Base-by-base conservation (phyloP, 495 filamentous ascomycete species). In the Diplogelasinospora grovesii region DNA sequence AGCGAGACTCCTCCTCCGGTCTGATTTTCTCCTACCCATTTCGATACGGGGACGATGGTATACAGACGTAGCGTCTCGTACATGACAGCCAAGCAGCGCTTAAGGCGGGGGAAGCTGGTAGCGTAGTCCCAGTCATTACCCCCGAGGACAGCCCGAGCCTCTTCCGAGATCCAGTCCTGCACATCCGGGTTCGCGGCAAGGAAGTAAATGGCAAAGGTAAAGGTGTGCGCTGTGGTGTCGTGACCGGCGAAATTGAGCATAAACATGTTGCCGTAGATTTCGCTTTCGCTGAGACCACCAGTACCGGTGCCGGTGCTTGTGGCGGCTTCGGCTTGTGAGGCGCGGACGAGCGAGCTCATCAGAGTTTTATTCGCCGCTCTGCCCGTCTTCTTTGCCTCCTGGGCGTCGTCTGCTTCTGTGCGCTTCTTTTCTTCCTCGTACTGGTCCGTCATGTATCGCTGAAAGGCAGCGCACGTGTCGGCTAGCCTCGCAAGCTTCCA, bases 191-290 rank as follows among this genome's bases (percentile, higher is more conserved):
- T 55, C 1, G 58, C 53, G 0, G 75, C 69, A 1, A 79, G 52
- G 18, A 77, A 57, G 15, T 61, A 56, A 1, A 77, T 36, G 2
- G 73, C 63, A 45, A 68, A 74, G 0, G 67, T 63, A 21, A 78
- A 54, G 1, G 63, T 72, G 29, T 69, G 72, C 0, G 74, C 68
- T 0, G 73, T 75, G 0, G 74, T 76, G 39, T 79, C 74, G 43
- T 72, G 71, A 0, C 75, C 76, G 3, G 75, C 76, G 20, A 69
- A 61, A 21, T 60, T 76, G 45, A 77, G 73, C 3, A 70, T 56
- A 36, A 75, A 79, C 15, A 78, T 64, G 34, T 75, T 75, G 26
- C 72, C 71, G 15, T 61, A 68, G 11, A 76, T 65, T 40, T 73
- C 72, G 8, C 3, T 23, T 8, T 60, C 43, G 7, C 43, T 50